Base-by-base conservation (phyloP, 1,284 basidiomycete genomes). In the Kwoniella shivajii region DNA sequence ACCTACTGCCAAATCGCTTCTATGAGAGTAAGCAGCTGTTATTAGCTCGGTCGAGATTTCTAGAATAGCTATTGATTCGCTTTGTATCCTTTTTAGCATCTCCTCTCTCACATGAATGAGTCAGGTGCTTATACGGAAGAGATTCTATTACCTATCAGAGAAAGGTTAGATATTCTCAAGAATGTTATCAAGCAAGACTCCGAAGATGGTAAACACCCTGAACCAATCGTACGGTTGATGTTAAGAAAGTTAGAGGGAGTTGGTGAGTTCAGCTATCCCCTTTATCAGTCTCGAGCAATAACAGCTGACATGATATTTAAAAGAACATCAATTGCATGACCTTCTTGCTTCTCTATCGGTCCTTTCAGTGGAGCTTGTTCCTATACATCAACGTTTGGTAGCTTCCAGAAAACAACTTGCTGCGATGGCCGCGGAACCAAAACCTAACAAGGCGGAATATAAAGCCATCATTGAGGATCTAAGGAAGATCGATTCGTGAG, bases 1-100 rank as follows among this genome's bases (percentile, higher is more conserved):
- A 90, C 89, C 0, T 97, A 94, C 76, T 92, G 90, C 61, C 93
- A 96, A 74, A 87, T 97, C 61, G 89, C 92, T 31, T 92, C 88
- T 60, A 95, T 96, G 86, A 80, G 89, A 78, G 92, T 94, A 71
- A 83, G 90, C 86, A 59, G 49, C 51, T 50, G 11, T 10, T 37
- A 16, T 10, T 14, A 24, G 16, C 16, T 33, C 16, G 18, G 10
- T 20, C n/a, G n/a, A n/a, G n/a, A n/a, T n/a, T n/a, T n/a, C n/a
- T n/a, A n/a, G n/a, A n/a, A n/a, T n/a, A n/a, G n/a, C n/a, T 22
- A 41, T 41, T n/a, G n/a, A 22, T 26, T n/a, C n/a, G n/a, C n/a
- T n/a, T n/a, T n/a, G n/a, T n/a, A n/a, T n/a, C n/a, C n/a, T 7
- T 29, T 10, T 48, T 79, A 94, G 92, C 90, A 93, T 92, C 88